These are phyloP conservation scores for Aspergillus fijiensis DNA, from an alignment of 2,329 filamentous ascomycete species.

Conservation along the genomic window DNA sequence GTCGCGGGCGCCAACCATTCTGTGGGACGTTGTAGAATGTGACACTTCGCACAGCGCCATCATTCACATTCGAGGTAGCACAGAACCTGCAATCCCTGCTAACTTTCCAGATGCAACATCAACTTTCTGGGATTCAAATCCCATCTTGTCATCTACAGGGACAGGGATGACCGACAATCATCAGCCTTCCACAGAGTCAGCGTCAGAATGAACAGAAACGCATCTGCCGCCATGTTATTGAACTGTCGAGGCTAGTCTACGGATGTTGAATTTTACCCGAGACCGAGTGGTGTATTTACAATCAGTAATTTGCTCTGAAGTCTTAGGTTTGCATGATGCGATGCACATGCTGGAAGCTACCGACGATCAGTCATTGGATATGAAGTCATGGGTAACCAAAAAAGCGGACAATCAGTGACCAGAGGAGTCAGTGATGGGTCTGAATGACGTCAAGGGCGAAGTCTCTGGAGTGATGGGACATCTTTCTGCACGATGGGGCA, in stretches of 20 bases:
- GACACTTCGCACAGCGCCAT: not conserved
- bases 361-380: not conserved
- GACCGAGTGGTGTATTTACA: too few relatives aligned
- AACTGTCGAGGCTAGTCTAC: too few relatives aligned
- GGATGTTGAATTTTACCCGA: too few relatives aligned
- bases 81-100: not conserved
- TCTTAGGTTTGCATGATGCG: not conserved
- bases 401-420: not conserved
- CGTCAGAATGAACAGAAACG: not conserved
- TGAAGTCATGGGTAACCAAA: slow-evolving; percentile 4
- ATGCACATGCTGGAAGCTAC: not conserved
- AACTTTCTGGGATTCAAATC: not conserved
- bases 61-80: not conserved
- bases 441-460: slow-evolving; percentile 2
- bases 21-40: not conserved
- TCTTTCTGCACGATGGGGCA: not conserved
- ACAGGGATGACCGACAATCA: not conserved
- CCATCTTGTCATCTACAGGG: not conserved
- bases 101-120: not conserved
- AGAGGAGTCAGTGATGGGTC: not conserved
- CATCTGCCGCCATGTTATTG: not conserved
- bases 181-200: not conserved
- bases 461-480: not conserved
- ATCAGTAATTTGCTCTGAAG: not conserved
- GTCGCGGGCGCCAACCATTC: not conserved